phyloP scores from a whole-genome alignment of 179 eudicot species.

The Beta macrorhiza region DNA sequence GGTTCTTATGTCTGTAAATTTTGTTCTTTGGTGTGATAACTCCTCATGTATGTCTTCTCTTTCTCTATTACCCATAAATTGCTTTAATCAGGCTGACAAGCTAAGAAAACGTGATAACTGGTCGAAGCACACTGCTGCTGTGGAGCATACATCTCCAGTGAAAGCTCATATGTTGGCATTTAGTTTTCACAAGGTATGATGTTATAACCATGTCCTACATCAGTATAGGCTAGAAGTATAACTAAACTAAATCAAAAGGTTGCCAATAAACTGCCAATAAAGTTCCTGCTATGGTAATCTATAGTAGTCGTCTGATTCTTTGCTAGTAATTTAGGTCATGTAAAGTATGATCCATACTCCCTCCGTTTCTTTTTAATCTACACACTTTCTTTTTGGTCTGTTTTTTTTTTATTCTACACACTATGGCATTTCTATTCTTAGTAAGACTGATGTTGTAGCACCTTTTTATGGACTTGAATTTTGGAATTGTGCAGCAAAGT shows the following conservation, averaged over 20 bases:
- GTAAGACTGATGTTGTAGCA: neutral
- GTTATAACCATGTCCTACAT: neutral
- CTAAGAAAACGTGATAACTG: slow-evolving; percentile 80
- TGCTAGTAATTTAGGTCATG: neutral
- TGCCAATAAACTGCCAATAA: neutral
- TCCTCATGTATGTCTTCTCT: neutral
- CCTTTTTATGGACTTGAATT: neutral
- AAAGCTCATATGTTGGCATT: slow-evolving; percentile 21
- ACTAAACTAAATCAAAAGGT: too few species aligned
- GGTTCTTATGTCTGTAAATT: neutral
- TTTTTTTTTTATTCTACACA: too few species aligned
- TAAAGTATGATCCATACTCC: neutral
- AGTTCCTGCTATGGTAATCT: neutral
- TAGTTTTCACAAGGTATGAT: neutral
- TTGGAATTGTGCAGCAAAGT: neutral
- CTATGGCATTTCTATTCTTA: too few species aligned
- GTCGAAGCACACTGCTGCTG: slow-evolving; percentile 59
- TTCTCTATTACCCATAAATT: neutral
- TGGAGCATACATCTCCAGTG: slow-evolving; percentile 28
- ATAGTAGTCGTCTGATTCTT: neutral
- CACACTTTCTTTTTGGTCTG: too few species aligned
- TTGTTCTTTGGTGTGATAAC: neutral
- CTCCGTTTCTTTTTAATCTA: too few species aligned
- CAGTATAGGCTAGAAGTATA: too few species aligned
- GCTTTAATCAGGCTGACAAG: slow-evolving; percentile 56